Conservation (phyloP, 140 eudicot species). For the Oenanthe javanica region DNA sequence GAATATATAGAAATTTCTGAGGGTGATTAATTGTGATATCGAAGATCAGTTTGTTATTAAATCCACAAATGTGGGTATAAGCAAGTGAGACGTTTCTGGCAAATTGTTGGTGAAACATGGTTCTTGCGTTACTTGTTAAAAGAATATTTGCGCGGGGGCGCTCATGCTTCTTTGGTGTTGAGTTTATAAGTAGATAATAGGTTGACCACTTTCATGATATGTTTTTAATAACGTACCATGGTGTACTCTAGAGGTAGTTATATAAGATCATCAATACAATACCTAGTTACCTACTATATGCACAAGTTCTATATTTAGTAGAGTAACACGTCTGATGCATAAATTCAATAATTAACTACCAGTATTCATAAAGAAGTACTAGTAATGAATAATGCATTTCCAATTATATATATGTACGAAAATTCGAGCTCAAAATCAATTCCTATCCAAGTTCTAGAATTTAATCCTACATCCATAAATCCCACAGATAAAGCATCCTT, state of each 20-base stretch:
- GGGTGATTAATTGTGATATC: constrained; percentile 5
- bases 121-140: constrained; percentile 22
- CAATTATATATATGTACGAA: background rate
- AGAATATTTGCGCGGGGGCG: background rate
- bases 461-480: background rate
- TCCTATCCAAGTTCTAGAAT: background rate
- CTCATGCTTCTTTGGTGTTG: constrained; percentile 32
- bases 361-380: background rate
- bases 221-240: background rate
- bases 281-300: background rate
- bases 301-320: background rate
- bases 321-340: background rate
- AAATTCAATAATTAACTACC: background rate
- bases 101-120: constrained; percentile 21
- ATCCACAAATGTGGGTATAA: background rate
- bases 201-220: background rate
- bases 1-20: constrained; percentile 3
- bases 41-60: constrained; percentile 11
- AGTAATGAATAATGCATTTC: background rate
- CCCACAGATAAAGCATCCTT: background rate
- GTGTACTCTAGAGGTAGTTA: background rate
- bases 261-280: background rate
- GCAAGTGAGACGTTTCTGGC: constrained; percentile 12
- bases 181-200: background rate
- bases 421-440: background rate